Base-by-base conservation (phyloP, 805 yeast species). In the Starmerella asiatica region DNA sequence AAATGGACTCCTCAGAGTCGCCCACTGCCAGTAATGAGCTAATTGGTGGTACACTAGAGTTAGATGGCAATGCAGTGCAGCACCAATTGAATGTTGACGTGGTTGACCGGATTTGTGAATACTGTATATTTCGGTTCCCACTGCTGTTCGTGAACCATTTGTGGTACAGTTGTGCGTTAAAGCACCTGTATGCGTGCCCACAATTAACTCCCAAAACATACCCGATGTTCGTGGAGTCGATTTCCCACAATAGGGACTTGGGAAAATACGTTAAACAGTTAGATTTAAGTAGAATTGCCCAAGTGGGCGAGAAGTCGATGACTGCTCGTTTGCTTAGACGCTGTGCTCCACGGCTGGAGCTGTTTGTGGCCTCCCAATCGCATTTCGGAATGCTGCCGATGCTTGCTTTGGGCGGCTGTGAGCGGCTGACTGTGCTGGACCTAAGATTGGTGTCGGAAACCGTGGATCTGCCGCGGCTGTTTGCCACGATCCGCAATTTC, bases 341-440 rank as follows among this genome's bases (percentile, higher is more conserved):
- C 30, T 81, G 94, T 39, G 71, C 85, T 7, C 57, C 67, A 16
- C 69, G 67, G 29, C 62, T 91, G 36, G 71, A 75, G 46, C 63
- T 67, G 9, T 85, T 91, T 51, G 70, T 80, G 6, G 95, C 97
- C 0, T 94, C 97, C 3, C 97, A 88, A 56, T 78, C 96, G 24
- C 79, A 93, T 61, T 88, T 91, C 63, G 98, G 98, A 0, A 70
- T 76, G 36, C 80, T 93, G 2, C 96, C 97, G 1, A 61, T 88
- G 48, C 70, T 83, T n/a, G 76, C 93, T 37, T 64, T 91, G 33
- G 70, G 81, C 42, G 65, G 76, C 32, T 91, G 98, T 56, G 62
- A 62, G 18, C 65, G 69, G 21, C 61, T 88, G 41, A 66, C 66
- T 46, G 70, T 73, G 2, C 62, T 88, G 28, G 96, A 88, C 56